Evolutionary conservation across 2,329 filamentous ascomycete species (phyloP).

Genomic region (Exophiala mesophila): DNA sequence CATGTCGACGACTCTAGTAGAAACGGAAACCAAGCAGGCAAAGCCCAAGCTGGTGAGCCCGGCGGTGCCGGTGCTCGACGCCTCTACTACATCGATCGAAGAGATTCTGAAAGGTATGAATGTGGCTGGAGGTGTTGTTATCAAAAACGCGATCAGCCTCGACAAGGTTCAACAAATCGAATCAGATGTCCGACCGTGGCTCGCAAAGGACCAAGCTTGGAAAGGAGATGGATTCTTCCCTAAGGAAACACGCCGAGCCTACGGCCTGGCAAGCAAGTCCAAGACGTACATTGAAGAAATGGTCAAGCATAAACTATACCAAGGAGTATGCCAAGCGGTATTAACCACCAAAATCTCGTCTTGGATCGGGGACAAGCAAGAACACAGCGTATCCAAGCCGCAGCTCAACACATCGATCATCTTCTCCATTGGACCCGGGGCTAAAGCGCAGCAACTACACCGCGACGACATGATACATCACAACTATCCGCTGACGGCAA

Average conservation of each 20-base stretch:
- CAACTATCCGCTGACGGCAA: slow-evolving; percentile 8
- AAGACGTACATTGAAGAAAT: slow-evolving; percentile 16
- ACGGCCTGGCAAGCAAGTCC: slow-evolving; percentile 23
- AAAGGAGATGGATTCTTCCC: slow-evolving; percentile 23
- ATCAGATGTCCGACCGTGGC: slow-evolving; percentile 20
- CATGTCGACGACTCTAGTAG: too few species aligned
- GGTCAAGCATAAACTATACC: slow-evolving; percentile 21
- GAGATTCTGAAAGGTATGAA: slow-evolving; percentile 8
- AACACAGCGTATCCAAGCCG: slow-evolving; percentile 14
- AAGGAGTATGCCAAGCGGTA: too few species aligned
- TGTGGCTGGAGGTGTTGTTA: slow-evolving; percentile 4
- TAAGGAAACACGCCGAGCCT: slow-evolving; percentile 25
- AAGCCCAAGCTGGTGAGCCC: too few species aligned
- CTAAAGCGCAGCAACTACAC: slow-evolving; percentile 24
- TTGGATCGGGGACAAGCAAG: too few species aligned
- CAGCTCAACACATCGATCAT: slow-evolving; percentile 30
- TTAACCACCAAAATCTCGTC: too few species aligned
- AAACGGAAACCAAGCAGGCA: too few species aligned
- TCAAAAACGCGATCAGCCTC: slow-evolving; percentile 3
- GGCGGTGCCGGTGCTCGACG: too few species aligned
- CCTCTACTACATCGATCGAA: slow-evolving; percentile 4
- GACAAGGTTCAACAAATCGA: slow-evolving; percentile 7
- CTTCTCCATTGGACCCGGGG: slow-evolving; percentile 27
- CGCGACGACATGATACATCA: slow-evolving; percentile 29
- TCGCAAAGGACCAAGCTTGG: slow-evolving; percentile 19